Conservation (phyloP, 1,284 basidiomycete species). For the Apiotrichum mycotoxinovorans region DNA sequence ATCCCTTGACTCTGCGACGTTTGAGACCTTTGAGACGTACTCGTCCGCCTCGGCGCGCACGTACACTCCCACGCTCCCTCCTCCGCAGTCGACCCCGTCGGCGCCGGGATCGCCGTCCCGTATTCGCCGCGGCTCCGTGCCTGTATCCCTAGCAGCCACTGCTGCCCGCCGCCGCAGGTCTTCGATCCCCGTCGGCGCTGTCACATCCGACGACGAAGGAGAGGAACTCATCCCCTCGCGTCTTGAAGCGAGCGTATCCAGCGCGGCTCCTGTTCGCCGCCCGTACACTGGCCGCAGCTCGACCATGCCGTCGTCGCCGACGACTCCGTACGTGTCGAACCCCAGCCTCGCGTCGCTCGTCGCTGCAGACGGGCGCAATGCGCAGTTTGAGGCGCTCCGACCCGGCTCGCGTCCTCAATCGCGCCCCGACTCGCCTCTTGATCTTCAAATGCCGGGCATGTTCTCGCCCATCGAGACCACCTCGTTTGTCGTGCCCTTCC, state of each 20-base stretch:
- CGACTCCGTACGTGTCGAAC: neutral
- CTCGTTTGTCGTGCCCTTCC: constrained; percentile 7
- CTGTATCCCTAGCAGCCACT: neutral
- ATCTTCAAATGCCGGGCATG: constrained; percentile 1
- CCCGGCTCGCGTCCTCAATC: neutral
- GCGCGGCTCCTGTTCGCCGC: neutral
- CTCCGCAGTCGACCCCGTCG: neutral
- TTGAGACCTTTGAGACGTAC: constrained; percentile 2
- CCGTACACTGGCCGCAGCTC: neutral
- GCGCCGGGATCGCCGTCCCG: neutral
- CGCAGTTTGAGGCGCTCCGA: neutral
- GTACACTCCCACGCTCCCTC: neutral
- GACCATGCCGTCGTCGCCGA: neutral
- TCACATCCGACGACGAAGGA: neutral
- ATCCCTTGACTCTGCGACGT: constrained; percentile 2
- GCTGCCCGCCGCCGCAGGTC: neutral
- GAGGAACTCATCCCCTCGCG: neutral
- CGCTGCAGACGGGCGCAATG: neutral
- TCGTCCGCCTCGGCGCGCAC: neutral
- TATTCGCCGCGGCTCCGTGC: neutral
- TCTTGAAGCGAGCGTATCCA: neutral
- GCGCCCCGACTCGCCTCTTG: constrained; percentile 2
- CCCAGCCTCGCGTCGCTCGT: neutral
- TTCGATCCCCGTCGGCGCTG: neutral
- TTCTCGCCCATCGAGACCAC: neutral